Evolutionary conservation across 73 alveolate species (phyloP).

Genomic region (Vitrella brassicaformis): DNA sequence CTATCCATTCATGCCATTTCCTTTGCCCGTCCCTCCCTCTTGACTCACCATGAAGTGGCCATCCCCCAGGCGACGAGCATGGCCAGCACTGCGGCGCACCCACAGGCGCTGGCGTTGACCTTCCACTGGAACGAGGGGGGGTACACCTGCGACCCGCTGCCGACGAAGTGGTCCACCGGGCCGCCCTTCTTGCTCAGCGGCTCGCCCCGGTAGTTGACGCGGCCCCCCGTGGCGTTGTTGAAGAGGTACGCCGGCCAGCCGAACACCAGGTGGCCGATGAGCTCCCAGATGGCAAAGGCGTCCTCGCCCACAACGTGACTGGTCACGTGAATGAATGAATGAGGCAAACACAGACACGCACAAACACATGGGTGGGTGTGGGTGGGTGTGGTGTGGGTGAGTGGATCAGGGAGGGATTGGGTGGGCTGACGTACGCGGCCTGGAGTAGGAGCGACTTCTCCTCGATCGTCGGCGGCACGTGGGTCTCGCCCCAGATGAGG

Average conservation of each 20-base stretch:
- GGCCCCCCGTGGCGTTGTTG: background rate
- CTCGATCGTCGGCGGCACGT: conserved; percentile 10
- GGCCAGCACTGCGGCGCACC: background rate
- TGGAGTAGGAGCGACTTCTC: background rate
- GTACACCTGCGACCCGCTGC: background rate
- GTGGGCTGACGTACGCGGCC: background rate
- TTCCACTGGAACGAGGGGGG: background rate
- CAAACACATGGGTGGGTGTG: background rate
- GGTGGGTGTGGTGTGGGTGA: too few species aligned
- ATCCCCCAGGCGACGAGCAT: background rate
- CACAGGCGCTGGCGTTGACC: background rate
- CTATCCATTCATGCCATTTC: too few species aligned
- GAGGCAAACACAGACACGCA: too few species aligned
- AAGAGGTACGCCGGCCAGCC: conserved; percentile 28
- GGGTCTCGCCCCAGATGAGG: conserved; percentile 35
- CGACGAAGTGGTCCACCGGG: background rate
- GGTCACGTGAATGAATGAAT: too few species aligned
- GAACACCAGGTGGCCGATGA: conserved; percentile 12
- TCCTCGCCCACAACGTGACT: background rate
- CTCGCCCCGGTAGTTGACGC: background rate
- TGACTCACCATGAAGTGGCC: background rate
- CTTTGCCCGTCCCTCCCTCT: background rate
- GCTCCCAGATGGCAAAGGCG: background rate
- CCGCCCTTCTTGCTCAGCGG: background rate
- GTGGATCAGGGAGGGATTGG: too few species aligned